Evolutionary conservation across 495 filamentous ascomycete species (phyloP).

Genomic region (Astrocystis sublimbata): DNA sequence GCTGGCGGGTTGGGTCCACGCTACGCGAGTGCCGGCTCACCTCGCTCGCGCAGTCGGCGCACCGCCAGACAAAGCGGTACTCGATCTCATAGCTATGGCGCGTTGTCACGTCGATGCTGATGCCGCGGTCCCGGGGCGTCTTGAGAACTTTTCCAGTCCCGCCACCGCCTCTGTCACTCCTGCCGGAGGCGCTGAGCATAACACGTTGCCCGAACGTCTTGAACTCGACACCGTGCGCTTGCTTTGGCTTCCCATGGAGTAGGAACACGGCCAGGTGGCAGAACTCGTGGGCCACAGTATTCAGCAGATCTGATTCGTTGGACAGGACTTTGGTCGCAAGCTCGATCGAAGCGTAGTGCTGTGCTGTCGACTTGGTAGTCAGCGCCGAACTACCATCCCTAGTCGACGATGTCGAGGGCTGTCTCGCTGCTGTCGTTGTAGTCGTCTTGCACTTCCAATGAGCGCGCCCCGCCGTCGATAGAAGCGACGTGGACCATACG

Average conservation of each 20-base stretch:
- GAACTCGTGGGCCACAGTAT: slow-evolving; percentile 91
- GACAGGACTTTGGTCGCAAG: slow-evolving; percentile 84
- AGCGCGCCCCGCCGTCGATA: slow-evolving; percentile 84
- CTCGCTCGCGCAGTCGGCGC: slow-evolving; percentile 62
- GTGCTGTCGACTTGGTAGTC: slow-evolving; percentile 24
- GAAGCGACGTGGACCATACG: slow-evolving; percentile 81
- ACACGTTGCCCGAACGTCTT: slow-evolving; percentile 62
- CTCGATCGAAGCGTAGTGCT: slow-evolving; percentile 79
- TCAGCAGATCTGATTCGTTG: slow-evolving; percentile 73
- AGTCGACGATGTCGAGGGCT: slow-evolving; percentile 21
- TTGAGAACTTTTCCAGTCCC: background rate
- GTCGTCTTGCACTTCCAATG: slow-evolving; percentile 71
- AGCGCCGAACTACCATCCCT: background rate
- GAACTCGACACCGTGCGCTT: slow-evolving; percentile 83
- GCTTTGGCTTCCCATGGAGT: slow-evolving; percentile 63
- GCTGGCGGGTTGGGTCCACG: slow-evolving; percentile 63
- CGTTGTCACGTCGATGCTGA: slow-evolving; percentile 70
- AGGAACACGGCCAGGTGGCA: slow-evolving; percentile 92
- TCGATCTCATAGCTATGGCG: slow-evolving; percentile 86
- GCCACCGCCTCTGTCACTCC: too few species aligned
- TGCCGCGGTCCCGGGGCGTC: slow-evolving; percentile 25
- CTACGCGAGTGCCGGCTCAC: slow-evolving; percentile 83
- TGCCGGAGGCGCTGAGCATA: slow-evolving; percentile 36
- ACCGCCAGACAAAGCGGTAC: slow-evolving; percentile 88
- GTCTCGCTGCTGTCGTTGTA: slow-evolving; percentile 17